Evolutionary conservation across 1,284 basidiomycete species (phyloP).

Genomic region (Trametes polyzona): DNA sequence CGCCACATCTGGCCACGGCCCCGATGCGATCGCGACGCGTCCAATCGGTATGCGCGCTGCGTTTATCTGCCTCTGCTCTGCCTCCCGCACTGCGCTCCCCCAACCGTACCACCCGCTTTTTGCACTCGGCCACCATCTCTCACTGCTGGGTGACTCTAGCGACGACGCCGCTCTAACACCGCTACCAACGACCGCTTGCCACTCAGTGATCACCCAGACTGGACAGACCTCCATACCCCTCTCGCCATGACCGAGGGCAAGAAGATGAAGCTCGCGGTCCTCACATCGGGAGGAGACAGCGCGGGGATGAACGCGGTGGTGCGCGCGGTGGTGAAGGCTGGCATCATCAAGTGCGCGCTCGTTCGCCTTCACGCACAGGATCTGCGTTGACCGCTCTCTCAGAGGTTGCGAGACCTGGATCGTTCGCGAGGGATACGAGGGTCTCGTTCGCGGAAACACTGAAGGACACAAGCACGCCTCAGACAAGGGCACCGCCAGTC

Average conservation of each 20-base stretch:
- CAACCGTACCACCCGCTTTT: slow-evolving; percentile 9
- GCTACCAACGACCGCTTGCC: neutral
- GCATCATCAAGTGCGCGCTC: slow-evolving; percentile 78
- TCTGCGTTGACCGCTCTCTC: neutral
- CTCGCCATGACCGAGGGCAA: slow-evolving; percentile 11
- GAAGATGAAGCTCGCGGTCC: slow-evolving; percentile 84
- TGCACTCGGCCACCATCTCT: slow-evolving; percentile 1
- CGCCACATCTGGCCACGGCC: neutral
- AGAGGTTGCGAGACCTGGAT: slow-evolving; percentile 94
- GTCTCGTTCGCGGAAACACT: slow-evolving; percentile 78
- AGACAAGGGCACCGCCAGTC: slow-evolving; percentile 28
- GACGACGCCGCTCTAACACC: too few species aligned
- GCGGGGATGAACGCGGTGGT: slow-evolving; percentile 98
- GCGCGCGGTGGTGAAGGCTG: slow-evolving; percentile 87
- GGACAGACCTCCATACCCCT: too few species aligned
- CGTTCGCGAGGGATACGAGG: slow-evolving; percentile 97
- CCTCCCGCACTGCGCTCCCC: neutral
- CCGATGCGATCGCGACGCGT: slow-evolving; percentile 5
- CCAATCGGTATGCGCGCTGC: neutral
- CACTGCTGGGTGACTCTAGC: too few species aligned
- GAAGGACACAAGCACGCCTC: slow-evolving; percentile 35
- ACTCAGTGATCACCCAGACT: too few species aligned
- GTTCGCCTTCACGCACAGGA: neutral
- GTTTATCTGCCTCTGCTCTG: too few species aligned
- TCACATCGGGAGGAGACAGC: slow-evolving; percentile 97